Conservation (phyloP, 805 yeast genomes). For the Yarrowia hollandica region DNA sequence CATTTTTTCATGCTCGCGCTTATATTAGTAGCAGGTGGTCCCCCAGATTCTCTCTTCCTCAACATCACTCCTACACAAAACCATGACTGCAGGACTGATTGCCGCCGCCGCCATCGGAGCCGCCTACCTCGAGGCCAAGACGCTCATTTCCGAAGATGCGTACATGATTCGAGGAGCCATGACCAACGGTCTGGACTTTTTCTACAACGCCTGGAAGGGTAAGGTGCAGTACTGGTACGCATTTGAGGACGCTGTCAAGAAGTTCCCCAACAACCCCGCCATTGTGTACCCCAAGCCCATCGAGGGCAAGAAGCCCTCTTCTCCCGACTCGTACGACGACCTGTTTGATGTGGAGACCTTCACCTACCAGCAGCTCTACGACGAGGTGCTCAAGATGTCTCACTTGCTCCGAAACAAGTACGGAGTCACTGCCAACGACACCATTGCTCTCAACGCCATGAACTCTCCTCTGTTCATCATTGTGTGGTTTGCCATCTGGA, state of each 20-base stretch:
- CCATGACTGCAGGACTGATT: conserved; percentile 29
- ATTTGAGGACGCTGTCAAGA: conserved; percentile 57
- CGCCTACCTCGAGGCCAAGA: conserved; percentile 51
- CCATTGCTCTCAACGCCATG: conserved; percentile 72
- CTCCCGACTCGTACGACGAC: conserved; percentile 48
- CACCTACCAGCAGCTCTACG: conserved; percentile 70
- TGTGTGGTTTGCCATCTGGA: conserved; percentile 86
- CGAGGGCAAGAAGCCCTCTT: conserved; percentile 41
- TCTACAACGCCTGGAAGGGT: conserved; percentile 43
- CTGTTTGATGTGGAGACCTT: conserved; percentile 61
- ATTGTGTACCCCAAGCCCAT: conserved; percentile 56
- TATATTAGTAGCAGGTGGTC: not conserved
- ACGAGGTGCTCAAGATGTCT: conserved; percentile 64
- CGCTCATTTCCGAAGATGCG: conserved; percentile 54
- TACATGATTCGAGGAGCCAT: conserved; percentile 50
- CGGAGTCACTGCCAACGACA: conserved; percentile 64
- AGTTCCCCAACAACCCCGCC: conserved; percentile 56
- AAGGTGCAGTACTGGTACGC: conserved; percentile 64
- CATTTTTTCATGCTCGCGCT: conserved; percentile 19
- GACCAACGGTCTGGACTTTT: conserved; percentile 47
- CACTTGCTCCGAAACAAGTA: conserved; percentile 61
- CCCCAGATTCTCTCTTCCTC: not conserved
- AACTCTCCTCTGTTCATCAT: conserved; percentile 81
- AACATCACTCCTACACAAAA: not conserved
- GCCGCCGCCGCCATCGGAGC: conserved; percentile 39